Base-by-base conservation (phyloP, 1,284 basidiomycete species). In the Austropuccinia psidii region DNA sequence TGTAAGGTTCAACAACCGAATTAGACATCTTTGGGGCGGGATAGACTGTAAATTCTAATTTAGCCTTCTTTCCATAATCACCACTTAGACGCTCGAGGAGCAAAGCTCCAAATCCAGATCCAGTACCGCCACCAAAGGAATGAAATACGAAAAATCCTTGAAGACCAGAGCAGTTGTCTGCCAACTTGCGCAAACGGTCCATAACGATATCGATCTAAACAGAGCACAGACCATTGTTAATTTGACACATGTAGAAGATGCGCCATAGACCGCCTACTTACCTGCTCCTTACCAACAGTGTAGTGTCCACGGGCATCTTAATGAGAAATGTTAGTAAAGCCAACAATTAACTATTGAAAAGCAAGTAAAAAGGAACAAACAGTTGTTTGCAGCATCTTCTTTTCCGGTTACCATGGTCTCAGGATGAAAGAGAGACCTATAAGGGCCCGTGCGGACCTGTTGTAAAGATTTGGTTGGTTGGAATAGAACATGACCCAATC, bases 81-180 rank as follows among this genome's bases (percentile, higher is more conserved):
- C 90, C 89, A 49, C 94, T 95, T 76, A 98, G 88, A 75, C 93
- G 88, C 84, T 98, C 96, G 77, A 98, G 87, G 72, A 98, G 86
- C 78, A 98, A 89, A 69, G 96, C 94, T 81, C 96, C 96, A 82
- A 99, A 98, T 79, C 96, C 96, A 76, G 96, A 98, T 80, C 96
- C 96, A 78, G 95, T 98, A 83, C 96, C 96, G 82, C 96, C 96
- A 81, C 96, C 96, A 80, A 98, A 97, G 55, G 96, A 98, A 85
- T 98, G 96, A 88, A 98, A 98, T 80, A 98, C 93, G 82, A 99
- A 98, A 88, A 98, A 98, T 78, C 96, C 95, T 83, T 99, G 96
- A 57, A 98, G 89, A 81, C 96, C 96, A 55, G 89, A 89, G 85
- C 94, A 97, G 84, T 96, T 96, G 84, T 98, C 96, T 75, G 95